Evolutionary conservation across 306 rosid genomes (phyloP).

Genomic region (Cicer pinnatifidum): DNA sequence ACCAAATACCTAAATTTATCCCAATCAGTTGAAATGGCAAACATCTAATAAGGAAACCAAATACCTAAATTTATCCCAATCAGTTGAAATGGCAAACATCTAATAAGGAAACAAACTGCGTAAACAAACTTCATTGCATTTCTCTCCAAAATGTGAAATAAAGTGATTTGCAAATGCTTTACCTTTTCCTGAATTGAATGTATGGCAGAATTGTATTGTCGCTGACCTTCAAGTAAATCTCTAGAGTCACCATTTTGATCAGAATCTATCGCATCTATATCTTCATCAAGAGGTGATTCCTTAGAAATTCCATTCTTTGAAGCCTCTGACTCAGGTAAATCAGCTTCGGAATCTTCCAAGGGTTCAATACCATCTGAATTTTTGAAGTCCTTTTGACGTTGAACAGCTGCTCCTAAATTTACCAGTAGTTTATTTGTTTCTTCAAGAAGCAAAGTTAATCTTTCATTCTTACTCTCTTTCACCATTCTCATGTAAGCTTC

Average conservation of each 20-base stretch:
- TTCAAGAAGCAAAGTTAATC: constrained; percentile 89
- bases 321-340: constrained; percentile 71
- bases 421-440: constrained; percentile 96
- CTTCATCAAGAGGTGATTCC: constrained; percentile 73
- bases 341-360: constrained; percentile 82
- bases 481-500: constrained; percentile 99
- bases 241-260: constrained; percentile 72
- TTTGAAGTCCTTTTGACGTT: constrained; percentile 93
- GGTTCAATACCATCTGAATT: constrained; percentile 73
- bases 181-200: constrained; percentile 98
- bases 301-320: constrained; percentile 66
- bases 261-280: constrained; percentile 71
- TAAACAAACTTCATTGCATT: constrained; percentile 21
- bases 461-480: constrained; percentile 96
- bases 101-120: constrained; percentile 16
- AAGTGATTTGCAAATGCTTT: constrained; percentile 33
- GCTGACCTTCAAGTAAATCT: constrained; percentile 98
- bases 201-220: constrained; percentile 96
- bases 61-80: neutral
- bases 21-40: constrained; percentile 15
- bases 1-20: constrained; percentile 5
- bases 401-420: constrained; percentile 99
- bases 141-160: constrained; percentile 35
- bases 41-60: constrained; percentile 1
- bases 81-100: constrained; percentile 10